Evolutionary conservation across 768 basidiomycete genomes (phyloP), one percentile per base, ranked within the genome.

Genomic region (Rickenella mellea): DNA sequence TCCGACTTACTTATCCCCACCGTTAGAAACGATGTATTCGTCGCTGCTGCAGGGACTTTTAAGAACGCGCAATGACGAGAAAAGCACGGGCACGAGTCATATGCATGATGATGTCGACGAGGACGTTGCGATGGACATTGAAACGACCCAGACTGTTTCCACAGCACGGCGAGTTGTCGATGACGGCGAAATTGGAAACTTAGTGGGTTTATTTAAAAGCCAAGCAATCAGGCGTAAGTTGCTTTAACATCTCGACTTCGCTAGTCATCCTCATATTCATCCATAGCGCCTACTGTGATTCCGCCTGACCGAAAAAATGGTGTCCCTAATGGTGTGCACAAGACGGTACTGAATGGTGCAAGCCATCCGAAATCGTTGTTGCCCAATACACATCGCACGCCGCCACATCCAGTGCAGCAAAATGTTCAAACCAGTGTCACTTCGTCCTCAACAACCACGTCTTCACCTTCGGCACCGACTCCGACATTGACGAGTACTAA

Each of bases 1-100:
- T 6, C 83, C 89, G 10, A 74, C 83, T 27, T 81, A 90, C 62
- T 70, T 86, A 36, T 70, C 83, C 56, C 87, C 90, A 11, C 76
- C 89, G 5, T 61, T 90, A 43, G 73, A 78, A 40, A 65, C 67
- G 22, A 60, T 94, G 35, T 94, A 87, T 58, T 76, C 82, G 27
- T 62, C 79, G 17, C 64, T 81, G 45, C 65, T 80, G 49, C 60
- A 66, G 39, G 63, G 69, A 24, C 70, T 80, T 53, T 58, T 72
- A 39, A 60, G 56, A 33, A 40, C 54, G 6, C 62, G 59, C 27
- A 41, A 56, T 32, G 48, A 39, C 7, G 50, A 56, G 25, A 54
- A 56, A 2, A 51, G 45, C 38, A 38, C 44, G 3, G 24, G 30
- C 22, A 40, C 25, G 4, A 37, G 42, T 21, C 49, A 54, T 0